These are phyloP conservation scores for Pleurotus cornucopiae DNA, from an alignment of 768 basidiomycete genomes.

Conservation along the genomic window DNA sequence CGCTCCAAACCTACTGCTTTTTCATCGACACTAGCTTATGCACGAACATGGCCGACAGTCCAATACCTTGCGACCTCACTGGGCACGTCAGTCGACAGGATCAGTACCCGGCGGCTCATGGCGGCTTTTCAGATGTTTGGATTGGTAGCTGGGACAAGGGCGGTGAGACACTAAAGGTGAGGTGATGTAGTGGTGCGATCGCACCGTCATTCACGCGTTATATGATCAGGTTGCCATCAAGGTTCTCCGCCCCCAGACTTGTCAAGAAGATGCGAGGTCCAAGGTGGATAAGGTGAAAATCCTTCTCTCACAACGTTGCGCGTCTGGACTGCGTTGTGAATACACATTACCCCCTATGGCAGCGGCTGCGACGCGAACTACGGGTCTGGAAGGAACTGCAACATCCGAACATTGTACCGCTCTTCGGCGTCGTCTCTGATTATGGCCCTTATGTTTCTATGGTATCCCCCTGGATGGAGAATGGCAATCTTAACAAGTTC, in stretches of 20 bases:
- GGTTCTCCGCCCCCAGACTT: constrained; percentile 8
- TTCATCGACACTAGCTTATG: no score
- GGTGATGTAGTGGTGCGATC: no score
- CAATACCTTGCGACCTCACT: constrained; percentile 6
- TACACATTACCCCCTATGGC: background rate
- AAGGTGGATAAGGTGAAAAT: constrained; percentile 8
- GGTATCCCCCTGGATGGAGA: constrained; percentile 20
- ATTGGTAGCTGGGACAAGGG: constrained; percentile 3
- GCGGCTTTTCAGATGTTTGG: constrained; percentile 10
- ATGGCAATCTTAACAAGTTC: constrained; percentile 14
- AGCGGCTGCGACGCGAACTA: constrained; percentile 20
- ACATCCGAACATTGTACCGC: constrained; percentile 25
- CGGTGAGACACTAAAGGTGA: constrained; percentile 1
- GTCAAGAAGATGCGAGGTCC: background rate
- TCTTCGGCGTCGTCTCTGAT: constrained; percentile 20
- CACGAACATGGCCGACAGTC: background rate
- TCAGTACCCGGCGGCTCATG: constrained; percentile 3
- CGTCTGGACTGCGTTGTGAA: background rate
- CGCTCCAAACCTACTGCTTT: no score
- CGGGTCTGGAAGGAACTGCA: constrained; percentile 22
- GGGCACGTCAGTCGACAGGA: constrained; percentile 2
- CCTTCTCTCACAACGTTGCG: background rate
- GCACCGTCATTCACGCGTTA: background rate
- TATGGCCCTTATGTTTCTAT: constrained; percentile 27
- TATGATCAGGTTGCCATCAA: constrained; percentile 10